These are phyloP conservation scores for Aspergillus glaucus DNA, from an alignment of 2,329 filamentous ascomycete species.

Conservation along the genomic window DNA sequence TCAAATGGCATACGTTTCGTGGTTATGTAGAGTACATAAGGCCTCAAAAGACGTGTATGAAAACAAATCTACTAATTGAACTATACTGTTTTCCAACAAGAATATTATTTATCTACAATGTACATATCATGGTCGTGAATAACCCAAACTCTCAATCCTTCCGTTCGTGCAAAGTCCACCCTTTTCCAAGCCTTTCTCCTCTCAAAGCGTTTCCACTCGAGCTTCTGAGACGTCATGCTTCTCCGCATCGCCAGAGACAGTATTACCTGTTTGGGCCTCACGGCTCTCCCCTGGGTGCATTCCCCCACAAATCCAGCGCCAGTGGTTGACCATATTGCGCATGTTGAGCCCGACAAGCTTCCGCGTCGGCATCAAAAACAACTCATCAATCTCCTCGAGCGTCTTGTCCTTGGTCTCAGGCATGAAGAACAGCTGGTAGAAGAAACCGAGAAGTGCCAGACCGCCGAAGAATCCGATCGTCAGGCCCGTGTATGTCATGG, in stretches of 20 bases:
- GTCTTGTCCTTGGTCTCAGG: slow-evolving; percentile 65
- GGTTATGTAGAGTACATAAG: too few relatives aligned
- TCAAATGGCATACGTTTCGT: too few relatives aligned
- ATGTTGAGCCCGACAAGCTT: slow-evolving; percentile 57
- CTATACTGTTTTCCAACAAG: too few relatives aligned
- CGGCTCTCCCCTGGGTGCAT: slow-evolving; percentile 18
- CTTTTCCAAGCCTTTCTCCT: too few relatives aligned
- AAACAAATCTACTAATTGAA: too few relatives aligned
- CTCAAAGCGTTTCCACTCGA: too few relatives aligned
- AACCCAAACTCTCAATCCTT: too few relatives aligned
- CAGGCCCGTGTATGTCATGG: slow-evolving; percentile 61
- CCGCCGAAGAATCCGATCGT: slow-evolving; percentile 68
- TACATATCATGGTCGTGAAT: too few relatives aligned
- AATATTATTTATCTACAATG: too few relatives aligned
- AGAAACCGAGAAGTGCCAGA: slow-evolving; percentile 63
- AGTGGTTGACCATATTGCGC: slow-evolving; percentile 33
- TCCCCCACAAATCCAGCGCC: not conserved
- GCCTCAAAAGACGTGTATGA: too few relatives aligned
- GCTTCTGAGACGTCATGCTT: not conserved
- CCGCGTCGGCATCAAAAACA: slow-evolving; percentile 59
- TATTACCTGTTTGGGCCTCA: slow-evolving; percentile 26
- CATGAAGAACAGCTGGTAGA: slow-evolving; percentile 71
- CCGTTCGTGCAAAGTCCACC: too few relatives aligned
- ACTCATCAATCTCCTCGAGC: slow-evolving; percentile 64
- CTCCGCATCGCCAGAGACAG: not conserved